Percentiles rank a stretch among this genome's conserved stretches.
These are phyloP conservation scores for Candida labiduridarum DNA, from an alignment of 1,139 yeast genomes.

Conservation along the genomic window DNA sequence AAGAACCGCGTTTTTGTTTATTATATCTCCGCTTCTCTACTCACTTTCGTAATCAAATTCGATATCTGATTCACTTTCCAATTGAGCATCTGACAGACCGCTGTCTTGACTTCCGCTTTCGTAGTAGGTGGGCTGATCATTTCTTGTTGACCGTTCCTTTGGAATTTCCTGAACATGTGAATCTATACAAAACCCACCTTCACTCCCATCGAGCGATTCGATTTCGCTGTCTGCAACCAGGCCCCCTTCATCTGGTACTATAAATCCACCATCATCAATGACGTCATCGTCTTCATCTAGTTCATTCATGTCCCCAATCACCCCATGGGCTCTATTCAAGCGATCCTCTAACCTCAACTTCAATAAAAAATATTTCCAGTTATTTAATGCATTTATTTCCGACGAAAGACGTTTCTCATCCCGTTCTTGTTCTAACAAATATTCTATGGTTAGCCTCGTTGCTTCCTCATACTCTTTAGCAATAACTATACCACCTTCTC, in stretches of 20 bases:
- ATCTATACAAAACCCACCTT: slow-evolving; percentile 18
- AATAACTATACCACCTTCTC: slow-evolving; percentile 77
- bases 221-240: background rate
- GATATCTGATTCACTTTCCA: slow-evolving; percentile 8
- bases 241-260: slow-evolving; percentile 9
- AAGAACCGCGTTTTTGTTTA: background rate
- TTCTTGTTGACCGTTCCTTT: background rate
- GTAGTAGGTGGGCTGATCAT: background rate
- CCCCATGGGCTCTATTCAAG: slow-evolving; percentile 67
- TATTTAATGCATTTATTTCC: slow-evolving; percentile 56
- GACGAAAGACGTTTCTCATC: slow-evolving; percentile 49
- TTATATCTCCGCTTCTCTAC: background rate
- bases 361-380: slow-evolving; percentile 74
- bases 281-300: slow-evolving; percentile 7
- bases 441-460: slow-evolving; percentile 55
- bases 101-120: slow-evolving; percentile 6
- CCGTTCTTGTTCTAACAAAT: slow-evolving; percentile 56
- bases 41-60: slow-evolving; percentile 18
- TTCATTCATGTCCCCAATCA: slow-evolving; percentile 28
- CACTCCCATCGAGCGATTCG: slow-evolving; percentile 11
- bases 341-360: slow-evolving; percentile 75
- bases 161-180: slow-evolving; percentile 4
- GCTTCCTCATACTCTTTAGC: slow-evolving; percentile 69
- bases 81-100: slow-evolving; percentile 2
- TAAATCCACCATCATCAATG: slow-evolving; percentile 14